phyloP scores from a whole-genome alignment of 1,284 basidiomycete genomes.

The Caloboletus firmus region DNA sequence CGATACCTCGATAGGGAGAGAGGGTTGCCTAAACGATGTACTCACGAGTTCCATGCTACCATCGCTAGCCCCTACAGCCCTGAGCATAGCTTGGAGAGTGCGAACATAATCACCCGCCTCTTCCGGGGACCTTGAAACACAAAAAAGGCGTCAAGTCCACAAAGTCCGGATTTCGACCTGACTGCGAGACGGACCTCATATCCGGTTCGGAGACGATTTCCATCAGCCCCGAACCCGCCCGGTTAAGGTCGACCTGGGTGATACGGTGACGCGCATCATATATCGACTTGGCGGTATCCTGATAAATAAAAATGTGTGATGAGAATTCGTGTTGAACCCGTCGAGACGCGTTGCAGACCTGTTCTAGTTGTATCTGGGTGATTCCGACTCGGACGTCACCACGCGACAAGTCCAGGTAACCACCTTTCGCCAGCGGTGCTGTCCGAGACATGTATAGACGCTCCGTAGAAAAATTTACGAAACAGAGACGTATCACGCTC shows the following conservation, averaged over 20 bases:
- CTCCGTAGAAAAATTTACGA: background rate
- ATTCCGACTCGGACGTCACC: constrained; percentile 65
- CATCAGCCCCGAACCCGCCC: constrained; percentile 88
- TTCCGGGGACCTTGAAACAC: constrained; percentile 68
- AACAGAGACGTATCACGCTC: constrained; percentile 21
- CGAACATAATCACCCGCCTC: constrained; percentile 91
- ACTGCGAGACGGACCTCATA: constrained; percentile 56
- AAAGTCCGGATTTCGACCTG: constrained; percentile 6
- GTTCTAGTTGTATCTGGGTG: constrained; percentile 94
- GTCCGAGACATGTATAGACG: background rate
- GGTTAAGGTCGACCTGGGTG: constrained; percentile 84
- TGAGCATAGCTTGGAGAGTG: constrained; percentile 78
- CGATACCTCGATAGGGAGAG: background rate
- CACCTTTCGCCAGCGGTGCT: constrained; percentile 82
- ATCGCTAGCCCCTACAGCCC: constrained; percentile 85
- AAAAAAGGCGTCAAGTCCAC: background rate
- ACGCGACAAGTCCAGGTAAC: constrained; percentile 55
- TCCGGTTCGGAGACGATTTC: constrained; percentile 97
- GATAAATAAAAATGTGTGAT: constrained; percentile 4
- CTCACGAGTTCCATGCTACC: constrained; percentile 96
- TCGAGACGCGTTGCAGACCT: constrained; percentile 52
- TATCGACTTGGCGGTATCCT: constrained; percentile 95
- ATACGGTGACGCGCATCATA: constrained; percentile 56
- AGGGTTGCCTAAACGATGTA: background rate
- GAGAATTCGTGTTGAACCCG: background rate